Evolutionary conservation across 345 rosid genomes (phyloP), one percentile per base, ranked within the genome.

Genomic region (Eutrema heterophyllum): DNA sequence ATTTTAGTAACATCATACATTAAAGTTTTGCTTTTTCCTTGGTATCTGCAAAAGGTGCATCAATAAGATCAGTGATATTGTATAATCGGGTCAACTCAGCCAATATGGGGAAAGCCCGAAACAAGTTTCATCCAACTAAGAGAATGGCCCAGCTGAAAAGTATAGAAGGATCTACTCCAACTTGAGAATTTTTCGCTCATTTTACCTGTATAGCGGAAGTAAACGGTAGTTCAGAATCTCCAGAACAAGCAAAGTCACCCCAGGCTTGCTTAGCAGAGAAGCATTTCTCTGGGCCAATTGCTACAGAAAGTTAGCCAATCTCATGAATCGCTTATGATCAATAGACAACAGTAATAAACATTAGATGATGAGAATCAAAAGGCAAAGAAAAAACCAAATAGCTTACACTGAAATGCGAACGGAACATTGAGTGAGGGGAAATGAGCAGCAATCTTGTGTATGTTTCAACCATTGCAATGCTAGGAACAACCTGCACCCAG

Each of bases 401-500:
- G 81, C 79, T 83, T 86, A 95, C 99, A 80, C 82, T 92, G 85
- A 92, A 88, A 80, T 84, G 98, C 1, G 94, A 84, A 64, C 96
- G 97, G 73, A 92, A 92, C 86, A 86, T 75, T 35, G 99, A 85
- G 79, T 92, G 97, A 72, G 99, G 98, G 68, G 94, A 86, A 78
- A 86, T 68, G 54, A 95, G 93, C 73, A 95, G 85, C 91, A 95
- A 80, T 75, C 99, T 86, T 59, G 88, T 85, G 82, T 95, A 95
- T 58, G 98, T 95, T 84, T 95, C 99, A 77, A 87, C 99, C 96
- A 95, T 92, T 65, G 99, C 98, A 71, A 95, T 89, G 84, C 92
- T 95, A 49, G 99, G 96, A 79, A 95, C 87, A 82, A 80, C 96
- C 99, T 95, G 87, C 85, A 81, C 21, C 61, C 30, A 72, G 68